Evolutionary conservation across 2,329 filamentous ascomycete genomes (phyloP), one percentile per base, ranked within the genome.

Genomic region (Trichophaea hybrida): DNA sequence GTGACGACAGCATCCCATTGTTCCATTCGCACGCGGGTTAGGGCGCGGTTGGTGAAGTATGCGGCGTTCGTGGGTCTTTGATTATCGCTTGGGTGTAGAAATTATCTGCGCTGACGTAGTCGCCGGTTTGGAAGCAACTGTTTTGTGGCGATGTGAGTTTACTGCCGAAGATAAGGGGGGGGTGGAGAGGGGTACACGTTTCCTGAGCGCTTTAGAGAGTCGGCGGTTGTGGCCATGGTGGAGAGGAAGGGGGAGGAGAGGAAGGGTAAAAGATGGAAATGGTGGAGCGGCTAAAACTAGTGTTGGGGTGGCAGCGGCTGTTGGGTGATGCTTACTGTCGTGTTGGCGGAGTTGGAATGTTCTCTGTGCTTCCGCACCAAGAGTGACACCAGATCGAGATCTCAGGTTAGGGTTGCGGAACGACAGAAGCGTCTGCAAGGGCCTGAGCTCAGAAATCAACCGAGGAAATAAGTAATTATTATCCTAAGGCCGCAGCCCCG

Each of bases 11-110:
- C 82, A 34, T 86, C 79, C 80, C 84, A 94, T 67, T 81, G 76
- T 61, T 78, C 74, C 24, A 94, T 78, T 73, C 85, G 86, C 60
- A 93, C 76, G 44, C 89, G 81, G 2, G 85, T 83, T 74, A 95
- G 85, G 55, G 89, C 87, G 57, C 90, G 86, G 74, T 96, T 97
- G 43, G 88, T 91, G 74, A 89, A 96, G 55, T 95, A 79, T 34
- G 85, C 77, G 1, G 85, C 81, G 70, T 94, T 93, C 50, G 37
- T 37, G 4, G 79, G 72, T 94, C 87, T 70, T 83, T 81, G 68
- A 86, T 81, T 67, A 95, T 89, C 75, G 86, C 86, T 71, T 86
- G 80, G 4, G 84, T 84, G 72, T 91, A 91, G 60, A 83, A 74
- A 17, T 76, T 76, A 64, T 88, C 85, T 40, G 86, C 86, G 31